phyloP scores from a whole-genome alignment of 352 stramenopile genomes.

The Phytopythium cucurbitacearum region DNA sequence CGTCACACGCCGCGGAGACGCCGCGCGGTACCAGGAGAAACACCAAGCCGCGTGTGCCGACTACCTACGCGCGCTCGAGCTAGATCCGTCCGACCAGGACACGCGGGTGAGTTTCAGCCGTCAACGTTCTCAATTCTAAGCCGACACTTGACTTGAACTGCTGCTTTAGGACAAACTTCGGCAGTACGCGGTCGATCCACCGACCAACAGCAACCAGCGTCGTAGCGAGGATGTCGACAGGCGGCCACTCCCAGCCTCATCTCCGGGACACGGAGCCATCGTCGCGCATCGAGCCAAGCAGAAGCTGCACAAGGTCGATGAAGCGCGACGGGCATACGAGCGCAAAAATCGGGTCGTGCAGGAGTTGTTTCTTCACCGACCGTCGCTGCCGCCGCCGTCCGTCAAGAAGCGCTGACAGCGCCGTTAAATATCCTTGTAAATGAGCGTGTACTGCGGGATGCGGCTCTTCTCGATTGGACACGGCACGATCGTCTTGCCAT shows the following conservation, averaged over 20 bases:
- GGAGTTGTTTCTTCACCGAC: constrained; percentile 47
- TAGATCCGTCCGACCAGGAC: constrained; percentile 60
- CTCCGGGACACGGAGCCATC: background rate
- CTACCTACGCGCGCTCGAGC: constrained; percentile 41
- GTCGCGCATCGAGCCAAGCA: constrained; percentile 5
- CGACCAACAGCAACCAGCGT: constrained; percentile 12
- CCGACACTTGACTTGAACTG: background rate
- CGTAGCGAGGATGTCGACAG: background rate
- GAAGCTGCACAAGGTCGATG: constrained; percentile 17
- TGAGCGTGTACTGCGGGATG: constrained; percentile 78
- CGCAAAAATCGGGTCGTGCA: constrained; percentile 55
- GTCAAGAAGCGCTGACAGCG: constrained; percentile 14
- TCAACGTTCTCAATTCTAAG: background rate
- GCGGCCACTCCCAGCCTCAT: background rate
- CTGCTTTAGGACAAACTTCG: constrained; percentile 44
- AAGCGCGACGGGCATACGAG: constrained; percentile 39
- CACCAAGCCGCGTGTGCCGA: constrained; percentile 46
- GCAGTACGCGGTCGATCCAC: constrained; percentile 37
- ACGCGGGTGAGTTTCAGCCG: constrained; percentile 28
- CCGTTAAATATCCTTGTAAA: constrained; percentile 77
- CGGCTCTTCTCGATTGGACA: constrained; percentile 73
- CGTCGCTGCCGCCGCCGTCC: constrained; percentile 26
- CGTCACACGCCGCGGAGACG: constrained; percentile 65
- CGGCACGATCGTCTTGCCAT: constrained; percentile 76
- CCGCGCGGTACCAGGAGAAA: constrained; percentile 69